Evolutionary conservation across 2,329 filamentous ascomycete species (phyloP).

Genomic region (Akanthomyces muscarius): DNA sequence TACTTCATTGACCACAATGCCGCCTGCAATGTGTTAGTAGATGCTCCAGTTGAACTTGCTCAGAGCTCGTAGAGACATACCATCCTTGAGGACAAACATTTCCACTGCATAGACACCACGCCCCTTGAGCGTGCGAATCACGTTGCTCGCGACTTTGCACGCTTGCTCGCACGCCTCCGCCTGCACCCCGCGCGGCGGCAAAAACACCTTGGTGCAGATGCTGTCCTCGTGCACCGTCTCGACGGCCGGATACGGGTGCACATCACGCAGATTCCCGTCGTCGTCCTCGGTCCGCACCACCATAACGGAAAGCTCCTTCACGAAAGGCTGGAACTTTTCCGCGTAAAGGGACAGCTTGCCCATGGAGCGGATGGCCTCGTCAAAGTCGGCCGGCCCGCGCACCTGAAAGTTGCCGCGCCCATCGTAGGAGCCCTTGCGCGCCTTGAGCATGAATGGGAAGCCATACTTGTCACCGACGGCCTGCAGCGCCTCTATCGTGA

Average conservation of each 20-base stretch:
- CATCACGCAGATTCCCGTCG: conserved; percentile 42
- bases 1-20: conserved; percentile 79
- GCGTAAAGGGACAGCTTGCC: conserved; percentile 73
- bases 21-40: conserved; percentile 33
- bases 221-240: conserved; percentile 95
- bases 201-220: conserved; percentile 90
- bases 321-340: conserved; percentile 84
- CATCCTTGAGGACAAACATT: conserved; percentile 80
- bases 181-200: conserved; percentile 71
- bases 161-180: conserved; percentile 59
- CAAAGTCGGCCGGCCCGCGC: conserved; percentile 41
- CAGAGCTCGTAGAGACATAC: conserved; percentile 32
- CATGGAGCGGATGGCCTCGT: conserved; percentile 65
- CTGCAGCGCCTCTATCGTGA: conserved; percentile 57
- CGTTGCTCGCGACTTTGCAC: conserved; percentile 71
- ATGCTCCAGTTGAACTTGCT: neutral
- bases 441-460: conserved; percentile 90
- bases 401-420: conserved; percentile 67
- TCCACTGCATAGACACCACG: conserved; percentile 95
- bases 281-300: conserved; percentile 82
- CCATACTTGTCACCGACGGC: conserved; percentile 62
- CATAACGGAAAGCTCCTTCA: conserved; percentile 87
- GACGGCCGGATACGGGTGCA: conserved; percentile 78
- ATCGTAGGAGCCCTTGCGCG: conserved; percentile 85
- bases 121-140: conserved; percentile 76